Base-by-base conservation (phyloP, 2,329 filamentous ascomycete genomes). In the Beauveria scarabaeidicola region DNA sequence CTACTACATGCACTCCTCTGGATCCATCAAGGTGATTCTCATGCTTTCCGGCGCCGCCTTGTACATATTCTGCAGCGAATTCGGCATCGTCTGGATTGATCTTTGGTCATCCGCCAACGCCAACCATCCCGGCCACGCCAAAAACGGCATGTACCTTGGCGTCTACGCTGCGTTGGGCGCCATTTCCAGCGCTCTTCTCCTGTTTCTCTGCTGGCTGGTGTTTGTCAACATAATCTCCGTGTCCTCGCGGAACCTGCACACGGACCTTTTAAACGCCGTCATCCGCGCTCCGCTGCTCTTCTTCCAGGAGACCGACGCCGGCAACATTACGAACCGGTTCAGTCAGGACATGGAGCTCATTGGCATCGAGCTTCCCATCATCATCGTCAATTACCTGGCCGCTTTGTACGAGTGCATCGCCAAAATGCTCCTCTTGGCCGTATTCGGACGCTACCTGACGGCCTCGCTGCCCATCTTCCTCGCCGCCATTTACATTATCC, bases 331-430 rank as follows among this genome's bases (percentile, higher is more conserved):
- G 21, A 74, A 75, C 38, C 62, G 72, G 23, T 75, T 76, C 61
- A 74, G 71, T 3, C 73, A 76, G 57, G 74, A 76, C 61, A 71
- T 75, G 63, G 69, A 71, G 0, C 63, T 76, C 4, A 68, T 76
- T 21, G 73, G 73, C 60, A 69, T 68, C 17, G 69, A 73, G 51
- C 64, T 75, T 2, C 73, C 73, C 1, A 60, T 67, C 32, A 60
- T 69, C 1, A 51, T 64, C 4, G 47, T 67, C 29, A 61, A 64
- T 17, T 52, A 52, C 5, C 21, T 59, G n/a, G 47, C 40, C 4
- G 7, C 46, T 0, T 6, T 38, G 0, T 52, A 8, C n/a, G 57
- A 53, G 15, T 52, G 46, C 19, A 50, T 53, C 27, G 58, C 21
- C 32, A 40, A 32, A 36, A 17, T 47, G 50, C 21, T 54, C 11